A percentile compares a stretch with the other conserved stretches of the same genome.
Conservation (phyloP, 257 asterid species). For the Nyctanthes arbortristis region DNA sequence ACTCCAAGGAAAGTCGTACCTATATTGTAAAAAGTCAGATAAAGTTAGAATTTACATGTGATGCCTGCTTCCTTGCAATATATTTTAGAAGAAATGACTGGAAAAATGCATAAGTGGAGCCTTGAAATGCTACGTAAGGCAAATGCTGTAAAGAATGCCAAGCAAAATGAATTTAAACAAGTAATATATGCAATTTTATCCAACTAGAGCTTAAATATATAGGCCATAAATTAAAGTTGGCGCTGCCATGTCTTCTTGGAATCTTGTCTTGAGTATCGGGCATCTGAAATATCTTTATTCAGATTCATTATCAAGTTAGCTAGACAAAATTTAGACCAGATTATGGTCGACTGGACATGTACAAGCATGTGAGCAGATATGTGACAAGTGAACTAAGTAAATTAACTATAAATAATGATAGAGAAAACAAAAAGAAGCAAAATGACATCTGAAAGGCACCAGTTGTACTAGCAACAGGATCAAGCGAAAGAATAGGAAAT, state of each 20-base stretch:
- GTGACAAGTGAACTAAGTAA: neutral
- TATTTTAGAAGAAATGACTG: neutral
- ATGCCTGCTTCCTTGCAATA: neutral
- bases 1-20: conserved; percentile 96
- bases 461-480: too few species aligned
- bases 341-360: neutral
- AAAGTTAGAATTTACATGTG: neutral
- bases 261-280: neutral
- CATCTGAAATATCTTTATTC: neutral
- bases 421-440: neutral
- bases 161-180: neutral
- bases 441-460: neutral
- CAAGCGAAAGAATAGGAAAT: too few species aligned
- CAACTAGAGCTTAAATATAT: neutral
- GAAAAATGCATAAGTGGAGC: neutral
- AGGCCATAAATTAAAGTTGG: neutral
- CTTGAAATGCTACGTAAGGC: neutral
- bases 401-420: neutral
- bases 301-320: neutral
- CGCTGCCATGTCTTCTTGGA: neutral
- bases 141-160: neutral
- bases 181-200: neutral
- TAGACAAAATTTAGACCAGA: neutral
- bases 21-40: conserved; percentile 26
- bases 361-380: neutral